Base-by-base conservation (phyloP, 2,329 filamentous ascomycete genomes). In the Coniosporium tulheliwenetii region DNA sequence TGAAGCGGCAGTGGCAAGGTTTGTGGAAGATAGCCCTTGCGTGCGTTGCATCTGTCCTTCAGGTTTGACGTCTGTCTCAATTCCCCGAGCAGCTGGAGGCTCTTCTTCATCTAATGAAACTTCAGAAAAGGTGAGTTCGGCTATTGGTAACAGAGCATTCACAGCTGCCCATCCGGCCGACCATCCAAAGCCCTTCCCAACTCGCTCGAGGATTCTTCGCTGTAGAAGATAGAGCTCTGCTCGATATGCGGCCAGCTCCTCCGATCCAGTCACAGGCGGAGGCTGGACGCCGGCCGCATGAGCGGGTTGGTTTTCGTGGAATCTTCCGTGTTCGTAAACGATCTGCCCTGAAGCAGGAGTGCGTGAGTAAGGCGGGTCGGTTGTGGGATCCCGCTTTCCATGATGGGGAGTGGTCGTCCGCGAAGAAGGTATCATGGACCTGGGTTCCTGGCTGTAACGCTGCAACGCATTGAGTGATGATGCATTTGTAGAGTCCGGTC, bases 221-320 rank as follows among this genome's bases (percentile, higher is more conserved):
- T 85, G 87, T 34, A 94, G 64, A 42, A 84, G 66, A 45, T 85
- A 81, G 2, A 96, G 69, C 52, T 94, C 85, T 5, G 85, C 89
- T 51, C 89, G 73, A 44, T 78, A 77, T 36, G 84, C 83, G 31
- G 87, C 84, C 16, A 96, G 66, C 41, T 93, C 82, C 53, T 93
- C 82, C 1, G 87, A 65, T 0, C 89, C 86, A 26, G 19, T 26
- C 19, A 26, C 19, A 3, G 19, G 19, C 19, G 19, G 19, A 26
- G 19, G 19, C 19, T 26, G 19, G 19, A 7, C 19, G 19, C 19
- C 19, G 19, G 19, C 19, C 19, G 19, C 19, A 26, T 26, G 7
- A 26, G 19, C 19, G 19, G 19, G 7, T 26, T 26, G 19, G 19
- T 26, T 26, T 7, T 26, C 19, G 19, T 26, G 19, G 40, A 59